A percentile compares a stretch with the other conserved stretches of the same genome.
phyloP scores from a whole-genome alignment of 371 early-diverging fungal species.

The Nematocida homosporus region DNA sequence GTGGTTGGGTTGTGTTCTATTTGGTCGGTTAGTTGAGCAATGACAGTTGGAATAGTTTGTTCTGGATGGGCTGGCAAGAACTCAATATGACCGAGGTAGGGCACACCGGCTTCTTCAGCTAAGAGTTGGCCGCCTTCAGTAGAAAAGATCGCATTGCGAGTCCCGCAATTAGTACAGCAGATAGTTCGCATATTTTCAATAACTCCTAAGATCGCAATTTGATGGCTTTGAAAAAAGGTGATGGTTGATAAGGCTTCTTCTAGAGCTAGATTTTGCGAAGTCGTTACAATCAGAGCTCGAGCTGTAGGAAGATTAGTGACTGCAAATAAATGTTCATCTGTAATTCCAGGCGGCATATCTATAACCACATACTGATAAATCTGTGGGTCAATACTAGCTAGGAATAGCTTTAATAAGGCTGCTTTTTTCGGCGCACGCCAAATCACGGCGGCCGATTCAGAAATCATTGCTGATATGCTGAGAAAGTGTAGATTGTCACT shows the following conservation, averaged over 20 bases:
- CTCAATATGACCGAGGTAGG: constrained; percentile 51
- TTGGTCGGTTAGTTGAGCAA: background rate
- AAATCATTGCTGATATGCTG: constrained; percentile 88
- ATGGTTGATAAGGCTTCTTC: constrained; percentile 89
- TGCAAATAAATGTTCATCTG: constrained; percentile 86
- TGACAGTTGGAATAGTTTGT: background rate
- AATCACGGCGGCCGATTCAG: constrained; percentile 83
- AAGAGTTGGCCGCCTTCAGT: constrained; percentile 61
- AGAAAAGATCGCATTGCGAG: constrained; percentile 57
- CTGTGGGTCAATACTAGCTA: constrained; percentile 87
- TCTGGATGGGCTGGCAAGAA: background rate
- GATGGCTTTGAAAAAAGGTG: constrained; percentile 83
- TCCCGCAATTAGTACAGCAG: constrained; percentile 80
- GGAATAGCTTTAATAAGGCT: constrained; percentile 82
- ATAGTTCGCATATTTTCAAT: constrained; percentile 97
- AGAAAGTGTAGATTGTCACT: constrained; percentile 74
- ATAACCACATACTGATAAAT: constrained; percentile 82
- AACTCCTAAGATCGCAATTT: constrained; percentile 80
- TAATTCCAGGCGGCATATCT: constrained; percentile 97
- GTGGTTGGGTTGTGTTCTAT: background rate
- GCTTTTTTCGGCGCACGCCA: constrained; percentile 95
- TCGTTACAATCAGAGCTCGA: constrained; percentile 77
- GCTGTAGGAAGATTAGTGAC: constrained; percentile 73
- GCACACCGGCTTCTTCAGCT: constrained; percentile 52
- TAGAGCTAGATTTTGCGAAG: constrained; percentile 89